Percentiles rank a stretch among this genome's conserved stretches.
Conservation (phyloP, 164 flowering plant genomes). For the Umbellularia californica region DNA sequence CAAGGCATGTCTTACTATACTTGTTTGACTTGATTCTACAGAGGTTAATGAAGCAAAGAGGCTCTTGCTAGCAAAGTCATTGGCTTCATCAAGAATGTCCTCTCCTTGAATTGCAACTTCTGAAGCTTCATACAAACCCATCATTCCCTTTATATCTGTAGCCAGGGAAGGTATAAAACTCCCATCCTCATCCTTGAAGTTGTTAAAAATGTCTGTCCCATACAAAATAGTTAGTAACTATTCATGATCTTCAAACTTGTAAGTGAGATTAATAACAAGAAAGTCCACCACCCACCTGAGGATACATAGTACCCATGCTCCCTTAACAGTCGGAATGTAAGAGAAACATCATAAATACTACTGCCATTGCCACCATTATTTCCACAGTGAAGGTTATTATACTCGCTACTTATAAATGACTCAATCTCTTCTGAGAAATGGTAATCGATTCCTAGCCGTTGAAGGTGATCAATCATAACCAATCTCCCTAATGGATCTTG, state of each 20-base stretch:
- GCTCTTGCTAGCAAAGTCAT: conserved; percentile 20
- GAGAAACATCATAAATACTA: conserved; percentile 19
- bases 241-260: background rate
- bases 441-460: conserved; percentile 26
- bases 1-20: conserved; percentile 20
- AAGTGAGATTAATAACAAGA: no score
- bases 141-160: conserved; percentile 22
- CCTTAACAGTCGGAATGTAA: conserved; percentile 28
- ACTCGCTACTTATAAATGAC: conserved; percentile 5
- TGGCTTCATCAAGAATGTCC: conserved; percentile 41
- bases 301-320: conserved; percentile 19
- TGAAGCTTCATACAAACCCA: conserved; percentile 35
- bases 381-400: background rate
- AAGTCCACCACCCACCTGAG: conserved; percentile 2
- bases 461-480: conserved; percentile 26
- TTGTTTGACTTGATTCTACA: conserved; percentile 11
- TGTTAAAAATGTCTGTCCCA: conserved; percentile 26
- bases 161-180: conserved; percentile 12
- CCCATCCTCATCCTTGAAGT: conserved; percentile 28
- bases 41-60: conserved; percentile 16
- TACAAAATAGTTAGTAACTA: background rate
- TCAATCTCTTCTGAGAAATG: conserved; percentile 31
- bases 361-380: background rate
- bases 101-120: conserved; percentile 38
- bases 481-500: conserved; percentile 8